Evolutionary conservation across 371 early-diverging fungal genomes (phyloP).

Genomic region (Mortierella sp.): DNA sequence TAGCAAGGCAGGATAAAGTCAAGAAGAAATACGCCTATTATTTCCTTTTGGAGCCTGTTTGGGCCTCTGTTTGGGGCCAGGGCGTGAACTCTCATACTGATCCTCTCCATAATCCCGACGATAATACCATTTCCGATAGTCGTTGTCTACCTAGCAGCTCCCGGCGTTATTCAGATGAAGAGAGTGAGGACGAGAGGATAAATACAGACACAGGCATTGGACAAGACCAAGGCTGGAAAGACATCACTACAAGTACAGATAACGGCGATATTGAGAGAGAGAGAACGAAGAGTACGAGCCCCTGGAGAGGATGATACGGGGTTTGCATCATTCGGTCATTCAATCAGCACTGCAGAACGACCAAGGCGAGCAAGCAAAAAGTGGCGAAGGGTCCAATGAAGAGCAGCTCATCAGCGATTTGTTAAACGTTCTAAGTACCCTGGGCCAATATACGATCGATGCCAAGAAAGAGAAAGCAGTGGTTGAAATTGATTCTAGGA

Average conservation of each 20-base stretch:
- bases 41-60: background rate
- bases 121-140: no score
- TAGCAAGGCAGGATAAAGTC: background rate
- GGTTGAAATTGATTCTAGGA: constrained; percentile 10
- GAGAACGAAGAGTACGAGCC: background rate
- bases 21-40: background rate
- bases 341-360: background rate
- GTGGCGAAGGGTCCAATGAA: background rate
- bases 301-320: constrained; percentile 1
- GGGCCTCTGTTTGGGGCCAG: background rate
- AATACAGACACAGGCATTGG: no score
- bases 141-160: no score
- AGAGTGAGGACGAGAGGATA: no score
- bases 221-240: no score
- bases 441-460: constrained; percentile 3
- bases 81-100: no score
- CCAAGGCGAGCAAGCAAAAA: background rate
- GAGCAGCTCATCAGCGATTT: background rate
- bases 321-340: background rate
- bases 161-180: no score
- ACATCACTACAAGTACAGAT: no score
- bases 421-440: background rate
- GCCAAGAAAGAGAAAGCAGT: constrained; percentile 6
- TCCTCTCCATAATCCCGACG: no score
- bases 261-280: no score